phyloP scores from a whole-genome alignment of 805 yeast genomes.

The Sugiyamaella americana region DNA sequence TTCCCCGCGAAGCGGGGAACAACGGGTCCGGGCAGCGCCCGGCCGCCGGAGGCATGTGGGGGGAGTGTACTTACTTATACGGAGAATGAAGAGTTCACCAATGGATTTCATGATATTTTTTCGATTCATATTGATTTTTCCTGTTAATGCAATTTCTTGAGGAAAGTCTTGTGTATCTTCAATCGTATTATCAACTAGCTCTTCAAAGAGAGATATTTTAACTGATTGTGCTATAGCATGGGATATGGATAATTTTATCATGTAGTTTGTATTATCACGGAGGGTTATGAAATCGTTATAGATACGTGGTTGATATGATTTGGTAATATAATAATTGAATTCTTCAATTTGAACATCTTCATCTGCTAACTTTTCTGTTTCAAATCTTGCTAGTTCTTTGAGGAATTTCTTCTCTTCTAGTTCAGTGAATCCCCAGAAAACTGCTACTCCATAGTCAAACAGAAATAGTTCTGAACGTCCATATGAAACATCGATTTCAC shows the following conservation, averaged over 20 bases:
- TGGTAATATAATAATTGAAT: conserved; percentile 89
- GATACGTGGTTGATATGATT: conserved; percentile 90
- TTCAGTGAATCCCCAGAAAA: conserved; percentile 89
- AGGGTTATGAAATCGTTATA: conserved; percentile 93
- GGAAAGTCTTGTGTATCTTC: conserved; percentile 97
- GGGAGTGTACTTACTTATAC: conserved; percentile 31
- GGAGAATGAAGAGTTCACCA: conserved; percentile 86
- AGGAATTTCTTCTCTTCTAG: conserved; percentile 79
- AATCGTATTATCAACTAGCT: conserved; percentile 91
- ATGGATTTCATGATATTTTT: conserved; percentile 96
- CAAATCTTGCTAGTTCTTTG: conserved; percentile 82
- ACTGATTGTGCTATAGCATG: conserved; percentile 96
- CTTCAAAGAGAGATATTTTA: conserved; percentile 91
- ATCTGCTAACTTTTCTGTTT: conserved; percentile 77
- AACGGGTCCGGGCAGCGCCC: too few species aligned
- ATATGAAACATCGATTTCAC: conserved; percentile 83
- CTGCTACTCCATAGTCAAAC: conserved; percentile 96
- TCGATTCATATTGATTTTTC: conserved; percentile 90
- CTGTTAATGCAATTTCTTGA: conserved; percentile 88
- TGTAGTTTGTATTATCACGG: conserved; percentile 82
- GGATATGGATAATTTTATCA: conserved; percentile 87
- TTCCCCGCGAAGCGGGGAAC: too few species aligned
- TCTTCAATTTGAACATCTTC: conserved; percentile 94
- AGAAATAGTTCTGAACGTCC: conserved; percentile 69
- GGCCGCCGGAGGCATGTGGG: too few species aligned